phyloP scores from a whole-genome alignment of 2,329 filamentous ascomycete genomes.

The Xylaria sp. region DNA sequence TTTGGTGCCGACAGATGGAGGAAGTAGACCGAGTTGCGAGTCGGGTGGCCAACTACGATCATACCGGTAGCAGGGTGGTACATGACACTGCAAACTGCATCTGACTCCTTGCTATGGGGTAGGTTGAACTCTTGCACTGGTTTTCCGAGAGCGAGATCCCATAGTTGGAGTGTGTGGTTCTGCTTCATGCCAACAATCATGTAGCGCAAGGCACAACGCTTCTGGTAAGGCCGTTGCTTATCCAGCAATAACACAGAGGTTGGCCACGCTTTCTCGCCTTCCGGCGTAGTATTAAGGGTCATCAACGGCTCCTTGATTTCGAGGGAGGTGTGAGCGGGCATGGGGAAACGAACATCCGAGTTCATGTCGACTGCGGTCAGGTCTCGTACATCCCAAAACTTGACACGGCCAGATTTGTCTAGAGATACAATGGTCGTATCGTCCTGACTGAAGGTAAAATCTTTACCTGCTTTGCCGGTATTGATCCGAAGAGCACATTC shows the following conservation, averaged over 20 bases:
- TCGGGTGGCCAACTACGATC: constrained; percentile 93
- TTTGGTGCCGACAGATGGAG: constrained; percentile 92
- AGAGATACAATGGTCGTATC: constrained; percentile 93
- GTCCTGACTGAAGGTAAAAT: constrained; percentile 97
- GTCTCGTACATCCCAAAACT: constrained; percentile 96
- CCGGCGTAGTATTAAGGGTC: constrained; percentile 83
- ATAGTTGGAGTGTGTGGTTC: constrained; percentile 97
- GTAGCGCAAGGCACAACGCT: constrained; percentile 88
- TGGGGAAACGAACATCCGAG: constrained; percentile 55
- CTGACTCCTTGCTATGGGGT: constrained; percentile 92
- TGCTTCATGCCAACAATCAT: constrained; percentile 98
- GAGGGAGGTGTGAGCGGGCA: constrained; percentile 63
- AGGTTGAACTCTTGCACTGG: constrained; percentile 97
- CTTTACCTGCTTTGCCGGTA: constrained; percentile 96
- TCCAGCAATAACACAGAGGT: constrained; percentile 96
- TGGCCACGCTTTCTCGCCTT: constrained; percentile 93
- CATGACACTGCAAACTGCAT: constrained; percentile 95
- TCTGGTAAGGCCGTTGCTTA: constrained; percentile 91
- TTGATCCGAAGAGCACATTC: constrained; percentile 92
- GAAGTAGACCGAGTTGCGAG: constrained; percentile 96
- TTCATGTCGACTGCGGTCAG: constrained; percentile 64
- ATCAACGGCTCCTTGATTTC: constrained; percentile 87
- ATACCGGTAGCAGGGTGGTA: constrained; percentile 94
- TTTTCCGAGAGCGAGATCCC: constrained; percentile 94
- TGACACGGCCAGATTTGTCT: constrained; percentile 94